Evolutionary conservation across 768 basidiomycete genomes (phyloP), one percentile per base, ranked within the genome.

Genomic region (Ramaria sp.): DNA sequence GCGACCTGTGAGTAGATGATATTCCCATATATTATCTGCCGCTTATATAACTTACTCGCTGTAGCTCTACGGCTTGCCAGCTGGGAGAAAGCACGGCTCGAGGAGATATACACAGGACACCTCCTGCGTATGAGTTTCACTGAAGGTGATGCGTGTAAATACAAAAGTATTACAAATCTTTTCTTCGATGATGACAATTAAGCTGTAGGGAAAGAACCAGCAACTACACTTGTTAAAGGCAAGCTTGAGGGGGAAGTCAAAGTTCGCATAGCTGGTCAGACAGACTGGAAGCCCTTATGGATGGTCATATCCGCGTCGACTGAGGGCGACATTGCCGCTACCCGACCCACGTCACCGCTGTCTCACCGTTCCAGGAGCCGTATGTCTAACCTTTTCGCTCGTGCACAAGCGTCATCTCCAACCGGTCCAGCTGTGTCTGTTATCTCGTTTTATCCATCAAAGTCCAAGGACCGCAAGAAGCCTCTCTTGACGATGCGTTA

Each of bases 51-150:
- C 30, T 10, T 10, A 10, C 30, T 13, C 13, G 2, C 39, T 47
- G 10, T 41, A 55, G 91, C 92, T 4, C 74, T 98, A 36, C 83
- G 96, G 16, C 76, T 99, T 4, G 82, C 86, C 9, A 78, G 87
- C 50, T 99, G 93, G 92, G 96, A 99, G 69, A 92, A 94, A 64
- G 85, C 89, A 1, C 82, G 92, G 41, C 75, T 97, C 15, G 91
- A 96, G 67, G 95, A 99, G 71, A 92, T 99, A 57, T 98, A 98
- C 66, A 97, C 96, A 0, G 94, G 92, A 5, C 90, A 97, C 70
- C 70, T 97, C 42, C 78, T 97, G 58, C 78, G 90, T 50, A 88
- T 85, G 62, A 86, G 78, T n/a, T 66, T 87, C 44, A 73, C 71
- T 52, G 71, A 74, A 44, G 70, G 61, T 48, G 54, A 61, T 56